phyloP scores from a whole-genome alignment of 805 yeast species.

The Yamadazyma insecticola region DNA sequence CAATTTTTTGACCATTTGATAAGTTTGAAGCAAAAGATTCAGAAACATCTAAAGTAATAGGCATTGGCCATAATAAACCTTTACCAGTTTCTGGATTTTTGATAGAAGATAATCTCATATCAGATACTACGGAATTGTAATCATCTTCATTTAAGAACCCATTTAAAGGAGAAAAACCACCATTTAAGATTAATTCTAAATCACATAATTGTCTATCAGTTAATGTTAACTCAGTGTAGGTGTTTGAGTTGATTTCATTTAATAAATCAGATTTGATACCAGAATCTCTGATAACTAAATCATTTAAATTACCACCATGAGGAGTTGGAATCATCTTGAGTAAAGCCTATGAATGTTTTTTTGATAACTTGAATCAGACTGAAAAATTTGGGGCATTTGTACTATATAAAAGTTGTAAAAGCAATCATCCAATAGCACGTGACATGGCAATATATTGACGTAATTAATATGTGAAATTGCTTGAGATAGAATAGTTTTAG shows the following conservation, averaged over 20 bases:
- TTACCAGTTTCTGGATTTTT: conserved; percentile 24
- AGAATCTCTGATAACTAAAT: conserved; percentile 77
- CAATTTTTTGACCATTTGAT: conserved; percentile 57
- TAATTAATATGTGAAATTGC: background rate
- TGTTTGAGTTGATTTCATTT: conserved; percentile 46
- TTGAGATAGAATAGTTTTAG: too few relatives aligned
- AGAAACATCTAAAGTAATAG: conserved; percentile 81
- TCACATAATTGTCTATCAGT: conserved; percentile 92
- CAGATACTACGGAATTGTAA: conserved; percentile 61
- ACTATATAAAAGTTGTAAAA: background rate
- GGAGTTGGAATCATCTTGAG: conserved; percentile 51
- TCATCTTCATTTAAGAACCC: conserved; percentile 67
- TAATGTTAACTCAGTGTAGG: conserved; percentile 45
- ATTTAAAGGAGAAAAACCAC: conserved; percentile 85
- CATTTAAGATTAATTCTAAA: conserved; percentile 83
- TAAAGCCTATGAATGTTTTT: too few relatives aligned
- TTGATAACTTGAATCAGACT: too few relatives aligned
- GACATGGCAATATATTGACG: conserved; percentile 1
- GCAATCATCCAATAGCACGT: conserved; percentile 9
- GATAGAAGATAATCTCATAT: conserved; percentile 60
- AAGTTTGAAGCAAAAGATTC: conserved; percentile 39
- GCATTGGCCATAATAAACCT: conserved; percentile 88
- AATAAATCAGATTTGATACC: conserved; percentile 51
- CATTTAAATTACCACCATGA: conserved; percentile 90
- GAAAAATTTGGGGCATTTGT: background rate